Percentiles rank a stretch among this genome's conserved stretches.
These are phyloP conservation scores for Metschnikowia arizonensis DNA, from an alignment of 805 yeast genomes.

Conservation along the genomic window DNA sequence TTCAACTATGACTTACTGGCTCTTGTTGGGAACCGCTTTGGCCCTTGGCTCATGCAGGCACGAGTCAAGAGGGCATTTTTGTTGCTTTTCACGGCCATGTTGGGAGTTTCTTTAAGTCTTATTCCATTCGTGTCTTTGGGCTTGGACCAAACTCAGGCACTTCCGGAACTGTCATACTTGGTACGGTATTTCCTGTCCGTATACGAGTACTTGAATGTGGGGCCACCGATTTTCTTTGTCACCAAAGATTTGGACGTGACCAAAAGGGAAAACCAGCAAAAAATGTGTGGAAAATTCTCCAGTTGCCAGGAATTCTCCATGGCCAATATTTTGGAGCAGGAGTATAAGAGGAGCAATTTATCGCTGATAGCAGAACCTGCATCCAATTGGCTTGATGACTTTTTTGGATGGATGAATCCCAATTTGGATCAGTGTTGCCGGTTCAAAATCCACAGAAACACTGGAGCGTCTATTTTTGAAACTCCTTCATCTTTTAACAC, in stretches of 20 bases:
- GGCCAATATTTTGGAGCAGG: constrained; percentile 80
- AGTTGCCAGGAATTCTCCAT: constrained; percentile 77
- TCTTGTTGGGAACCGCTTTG: constrained; percentile 47
- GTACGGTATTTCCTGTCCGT: constrained; percentile 77
- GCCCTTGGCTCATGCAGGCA: constrained; percentile 53
- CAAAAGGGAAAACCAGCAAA: constrained; percentile 56
- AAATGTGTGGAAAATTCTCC: constrained; percentile 82
- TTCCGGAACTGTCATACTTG: constrained; percentile 79
- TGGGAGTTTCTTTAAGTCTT: constrained; percentile 63
- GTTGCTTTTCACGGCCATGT: constrained; percentile 53
- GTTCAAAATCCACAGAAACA: constrained; percentile 40
- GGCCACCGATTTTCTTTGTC: constrained; percentile 90
- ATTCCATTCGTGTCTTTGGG: constrained; percentile 74
- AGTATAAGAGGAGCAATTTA: constrained; percentile 57
- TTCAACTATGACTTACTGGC: constrained; percentile 26
- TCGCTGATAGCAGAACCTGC: constrained; percentile 78
- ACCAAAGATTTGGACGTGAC: constrained; percentile 68
- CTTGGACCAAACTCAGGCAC: constrained; percentile 83
- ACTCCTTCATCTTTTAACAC: background rate
- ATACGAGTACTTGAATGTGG: constrained; percentile 69
- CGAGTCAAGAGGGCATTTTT: constrained; percentile 47
- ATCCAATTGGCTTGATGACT: constrained; percentile 93
- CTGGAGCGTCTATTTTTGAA: background rate
- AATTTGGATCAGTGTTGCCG: constrained; percentile 82
- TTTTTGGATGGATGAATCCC: constrained; percentile 82